Evolutionary conservation across 306 rosid genomes (phyloP).

Genomic region (Spatholobus suberectus): DNA sequence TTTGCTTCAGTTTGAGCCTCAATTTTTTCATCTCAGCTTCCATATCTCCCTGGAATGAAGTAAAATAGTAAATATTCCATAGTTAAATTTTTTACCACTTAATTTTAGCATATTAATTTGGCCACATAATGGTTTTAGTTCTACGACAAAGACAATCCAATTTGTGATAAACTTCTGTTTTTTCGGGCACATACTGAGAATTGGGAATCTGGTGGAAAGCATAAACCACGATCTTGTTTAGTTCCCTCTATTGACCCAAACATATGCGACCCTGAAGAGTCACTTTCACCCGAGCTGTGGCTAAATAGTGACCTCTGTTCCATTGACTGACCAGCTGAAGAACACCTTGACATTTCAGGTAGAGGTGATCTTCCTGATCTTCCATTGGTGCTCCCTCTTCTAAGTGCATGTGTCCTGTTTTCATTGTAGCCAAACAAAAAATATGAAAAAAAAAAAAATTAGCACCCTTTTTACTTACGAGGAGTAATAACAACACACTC

Average conservation of each 20-base stretch:
- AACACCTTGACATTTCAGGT: conserved; percentile 36
- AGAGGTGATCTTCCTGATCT: conserved; percentile 45
- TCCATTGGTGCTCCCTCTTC: conserved; percentile 46
- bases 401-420: conserved; percentile 45
- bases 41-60: conserved; percentile 59
- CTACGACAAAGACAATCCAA: not conserved
- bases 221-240: conserved; percentile 49
- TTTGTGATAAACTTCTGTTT: not conserved
- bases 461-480: not conserved
- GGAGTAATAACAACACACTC: too few relatives aligned
- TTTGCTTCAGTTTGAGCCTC: conserved; percentile 76
- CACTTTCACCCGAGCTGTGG: conserved; percentile 36
- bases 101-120: not conserved
- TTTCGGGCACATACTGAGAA: conserved; percentile 50
- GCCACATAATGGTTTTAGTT: not conserved
- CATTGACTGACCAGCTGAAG: conserved; percentile 45
- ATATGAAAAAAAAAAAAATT: not conserved
- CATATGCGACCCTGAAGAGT: conserved; percentile 27
- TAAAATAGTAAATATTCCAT: not conserved
- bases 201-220: conserved; percentile 40
- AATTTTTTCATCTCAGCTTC: conserved; percentile 83
- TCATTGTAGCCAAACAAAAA: conserved; percentile 36
- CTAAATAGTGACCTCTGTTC: conserved; percentile 50
- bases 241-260: conserved; percentile 54
- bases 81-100: not conserved